Evolutionary conservation across 2,329 filamentous ascomycete species (phyloP).

Genomic region (Fusarium caatingaense): DNA sequence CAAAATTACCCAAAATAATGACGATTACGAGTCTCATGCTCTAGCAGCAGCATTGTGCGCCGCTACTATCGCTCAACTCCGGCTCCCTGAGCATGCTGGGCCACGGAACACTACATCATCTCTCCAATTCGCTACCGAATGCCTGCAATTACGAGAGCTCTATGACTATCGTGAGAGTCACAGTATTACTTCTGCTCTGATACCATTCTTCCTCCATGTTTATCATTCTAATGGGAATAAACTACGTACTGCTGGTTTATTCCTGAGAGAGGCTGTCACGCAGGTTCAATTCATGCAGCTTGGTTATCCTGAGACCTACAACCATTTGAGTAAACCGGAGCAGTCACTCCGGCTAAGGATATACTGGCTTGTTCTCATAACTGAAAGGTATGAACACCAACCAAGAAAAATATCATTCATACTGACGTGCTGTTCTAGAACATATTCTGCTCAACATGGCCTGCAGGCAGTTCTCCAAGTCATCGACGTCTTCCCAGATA

Average conservation of each 20-base stretch:
- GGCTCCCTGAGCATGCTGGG: slow-evolving; percentile 40
- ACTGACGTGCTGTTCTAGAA: slow-evolving; percentile 14
- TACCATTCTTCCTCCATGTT: slow-evolving; percentile 46
- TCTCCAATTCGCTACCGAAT: slow-evolving; percentile 33
- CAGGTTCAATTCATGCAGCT: slow-evolving; percentile 42
- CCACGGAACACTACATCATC: slow-evolving; percentile 27
- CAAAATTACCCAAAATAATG: slow-evolving; percentile 17
- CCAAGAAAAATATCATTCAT: accelerated
- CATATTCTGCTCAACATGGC: slow-evolving; percentile 42
- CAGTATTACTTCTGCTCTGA: slow-evolving; percentile 36
- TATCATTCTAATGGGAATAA: slow-evolving; percentile 48
- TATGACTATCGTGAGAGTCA: slow-evolving; percentile 44
- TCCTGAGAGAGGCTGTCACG: slow-evolving; percentile 42
- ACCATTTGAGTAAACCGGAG: slow-evolving; percentile 21
- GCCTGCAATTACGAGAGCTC: slow-evolving; percentile 31
- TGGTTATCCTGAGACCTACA: slow-evolving; percentile 37
- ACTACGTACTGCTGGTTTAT: slow-evolving; percentile 41
- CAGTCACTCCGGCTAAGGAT: slow-evolving; percentile 36
- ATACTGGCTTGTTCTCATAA: slow-evolving; percentile 46
- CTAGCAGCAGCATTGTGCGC: slow-evolving; percentile 45
- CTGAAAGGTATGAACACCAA: slow-evolving; percentile 16
- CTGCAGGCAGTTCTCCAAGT: slow-evolving; percentile 40
- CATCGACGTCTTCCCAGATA: slow-evolving; percentile 38
- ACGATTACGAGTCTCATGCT: slow-evolving; percentile 41
- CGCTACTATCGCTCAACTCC: slow-evolving; percentile 44